Conservation (phyloP, 208 protist genomes). For the Leishmania martiniquensis region DNA sequence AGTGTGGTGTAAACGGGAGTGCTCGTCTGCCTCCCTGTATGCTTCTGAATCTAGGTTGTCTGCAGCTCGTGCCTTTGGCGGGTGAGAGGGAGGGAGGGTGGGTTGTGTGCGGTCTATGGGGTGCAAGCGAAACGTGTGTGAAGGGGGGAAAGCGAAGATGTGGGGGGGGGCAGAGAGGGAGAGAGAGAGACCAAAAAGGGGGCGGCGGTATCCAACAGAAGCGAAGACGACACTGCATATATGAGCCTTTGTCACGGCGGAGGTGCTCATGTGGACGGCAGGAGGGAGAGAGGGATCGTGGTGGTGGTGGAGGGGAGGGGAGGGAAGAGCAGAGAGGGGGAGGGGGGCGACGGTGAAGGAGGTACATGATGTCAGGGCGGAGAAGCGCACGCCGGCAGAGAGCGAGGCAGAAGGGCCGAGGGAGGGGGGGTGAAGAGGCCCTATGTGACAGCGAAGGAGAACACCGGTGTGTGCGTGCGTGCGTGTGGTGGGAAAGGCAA, state of each 20-base stretch:
- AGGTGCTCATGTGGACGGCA: not conserved
- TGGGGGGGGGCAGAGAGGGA: not conserved
- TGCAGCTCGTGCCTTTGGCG: not conserved
- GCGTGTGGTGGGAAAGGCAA: not conserved
- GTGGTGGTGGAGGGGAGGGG: not conserved
- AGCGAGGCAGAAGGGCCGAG: not conserved
- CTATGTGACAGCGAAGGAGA: not conserved
- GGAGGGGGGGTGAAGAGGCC: not conserved
- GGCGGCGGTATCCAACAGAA: too few relatives aligned
- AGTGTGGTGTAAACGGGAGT: not conserved
- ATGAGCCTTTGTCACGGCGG: not conserved
- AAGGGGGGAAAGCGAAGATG: not conserved
- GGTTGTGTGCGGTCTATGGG: not conserved
- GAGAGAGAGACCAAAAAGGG: not conserved
- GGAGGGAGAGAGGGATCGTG: not conserved
- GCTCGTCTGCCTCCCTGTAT: not conserved
- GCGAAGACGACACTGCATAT: too few relatives aligned
- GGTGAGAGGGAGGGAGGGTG: not conserved
- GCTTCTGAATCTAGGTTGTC: constrained; percentile 1
- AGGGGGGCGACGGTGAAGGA: not conserved
- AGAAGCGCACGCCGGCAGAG: not conserved
- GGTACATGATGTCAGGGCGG: too few relatives aligned
- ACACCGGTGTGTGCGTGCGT: not conserved
- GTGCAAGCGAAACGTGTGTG: not conserved
- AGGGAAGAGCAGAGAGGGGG: not conserved